These are phyloP conservation scores for Boletus barrowsii DNA, from an alignment of 768 basidiomycete species.

Conservation along the genomic window DNA sequence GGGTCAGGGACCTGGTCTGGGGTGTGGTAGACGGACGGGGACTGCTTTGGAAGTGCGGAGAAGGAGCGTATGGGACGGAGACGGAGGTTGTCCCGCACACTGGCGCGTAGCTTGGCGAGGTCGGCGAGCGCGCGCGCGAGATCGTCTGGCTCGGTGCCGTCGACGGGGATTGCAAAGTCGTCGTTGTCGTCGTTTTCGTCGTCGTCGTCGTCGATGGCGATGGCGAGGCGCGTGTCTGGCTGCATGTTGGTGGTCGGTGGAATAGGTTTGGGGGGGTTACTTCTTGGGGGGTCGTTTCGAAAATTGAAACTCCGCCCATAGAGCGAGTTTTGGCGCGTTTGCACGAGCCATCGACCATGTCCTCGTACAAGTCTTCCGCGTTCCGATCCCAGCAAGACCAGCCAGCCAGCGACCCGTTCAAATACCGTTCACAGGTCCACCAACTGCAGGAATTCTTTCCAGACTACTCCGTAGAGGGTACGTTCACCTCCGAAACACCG, in stretches of 20 bases:
- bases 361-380: constrained; percentile 29
- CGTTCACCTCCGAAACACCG: constrained; percentile 1
- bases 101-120: constrained; percentile 66
- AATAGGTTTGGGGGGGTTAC: constrained; percentile 9
- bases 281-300: constrained; percentile 12
- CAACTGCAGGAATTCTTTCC: constrained; percentile 74
- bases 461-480: constrained; percentile 67
- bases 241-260: constrained; percentile 22
- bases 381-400: constrained; percentile 23
- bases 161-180: constrained; percentile 19
- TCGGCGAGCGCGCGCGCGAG: constrained; percentile 64
- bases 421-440: constrained; percentile 51
- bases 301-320: constrained; percentile 24
- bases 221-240: constrained; percentile 8
- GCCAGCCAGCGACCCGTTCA: constrained; percentile 25
- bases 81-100: constrained; percentile 72
- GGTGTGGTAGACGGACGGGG: constrained; percentile 51
- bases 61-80: constrained; percentile 72
- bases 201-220: constrained; percentile 3
- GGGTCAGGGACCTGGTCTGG: constrained; percentile 29
- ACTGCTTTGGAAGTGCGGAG: constrained; percentile 46
- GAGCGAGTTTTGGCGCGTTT: not conserved
- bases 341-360: constrained; percentile 13
- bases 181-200: constrained; percentile 26
- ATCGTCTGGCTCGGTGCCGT: constrained; percentile 43